These are phyloP conservation scores for Grigorovia humatica DNA, from an alignment of 805 yeast genomes.

Conservation along the genomic window DNA sequence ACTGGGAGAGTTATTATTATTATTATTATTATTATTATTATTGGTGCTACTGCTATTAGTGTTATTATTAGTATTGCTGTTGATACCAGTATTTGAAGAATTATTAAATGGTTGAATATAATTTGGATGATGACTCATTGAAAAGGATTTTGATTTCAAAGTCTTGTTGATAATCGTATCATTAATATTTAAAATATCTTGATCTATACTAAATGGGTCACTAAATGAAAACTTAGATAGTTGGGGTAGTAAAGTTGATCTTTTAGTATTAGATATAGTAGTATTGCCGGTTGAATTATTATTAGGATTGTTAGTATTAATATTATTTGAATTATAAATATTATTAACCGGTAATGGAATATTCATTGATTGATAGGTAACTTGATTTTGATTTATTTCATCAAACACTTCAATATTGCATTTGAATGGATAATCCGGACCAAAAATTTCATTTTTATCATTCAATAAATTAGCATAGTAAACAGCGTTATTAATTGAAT, in stretches of 20 bases:
- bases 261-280: background rate
- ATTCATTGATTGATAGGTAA: slow-evolving; percentile 9
- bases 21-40: slow-evolving; percentile 5
- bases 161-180: background rate
- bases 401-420: slow-evolving; percentile 34
- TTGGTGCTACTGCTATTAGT: background rate
- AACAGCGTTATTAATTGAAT: slow-evolving; percentile 35
- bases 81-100: background rate
- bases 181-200: background rate
- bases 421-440: slow-evolving; percentile 35
- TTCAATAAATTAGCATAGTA: slow-evolving; percentile 33
- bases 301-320: slow-evolving; percentile 4
- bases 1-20: background rate
- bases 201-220: slow-evolving; percentile 44
- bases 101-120: background rate
- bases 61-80: background rate
- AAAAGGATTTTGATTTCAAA: slow-evolving; percentile 1
- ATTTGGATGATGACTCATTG: slow-evolving; percentile 2
- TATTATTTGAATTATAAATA: slow-evolving; percentile 1
- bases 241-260: slow-evolving; percentile 42
- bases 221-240: slow-evolving; percentile 62
- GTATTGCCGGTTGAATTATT: background rate
- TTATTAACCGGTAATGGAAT: background rate
- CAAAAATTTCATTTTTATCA: slow-evolving; percentile 36
- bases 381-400: slow-evolving; percentile 24